Base-by-base conservation (phyloP, 352 stramenopile genomes). In the Globisporangium orthogonon region DNA sequence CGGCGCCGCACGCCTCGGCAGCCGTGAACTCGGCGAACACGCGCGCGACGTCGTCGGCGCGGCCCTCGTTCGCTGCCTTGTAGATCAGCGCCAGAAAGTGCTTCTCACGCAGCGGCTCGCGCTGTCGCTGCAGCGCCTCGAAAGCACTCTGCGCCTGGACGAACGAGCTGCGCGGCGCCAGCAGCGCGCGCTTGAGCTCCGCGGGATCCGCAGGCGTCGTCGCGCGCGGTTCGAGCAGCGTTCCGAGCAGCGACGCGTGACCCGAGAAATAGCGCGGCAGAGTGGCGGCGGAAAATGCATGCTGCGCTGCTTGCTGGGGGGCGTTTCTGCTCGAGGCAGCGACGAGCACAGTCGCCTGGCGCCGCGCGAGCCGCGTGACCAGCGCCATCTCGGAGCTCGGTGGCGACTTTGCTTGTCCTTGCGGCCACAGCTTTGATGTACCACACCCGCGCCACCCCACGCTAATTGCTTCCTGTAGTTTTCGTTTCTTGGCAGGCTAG, bases 41-140 rank as follows among this genome's bases (percentile, higher is more conserved):
- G 18, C 35, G 28, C 56, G 59, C 63, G n/a, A 85, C 69, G 7
- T 62, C 52, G 33, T 61, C 59, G 37, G 66, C 73, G 7, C 50
- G 56, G 7, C 65, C 56, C 56, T 78, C 76, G 14, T 71, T 57
- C 31, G 60, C 76, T 9, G 79, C 76, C 49, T 89, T 89, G 65
- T 85, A 81, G 44, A 87, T 52, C n/a, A 89, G 63, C 54, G 73
- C 73, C 18, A 83, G 58, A 61, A 81, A 87, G 40, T 74, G 49
- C 58, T 61, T 58, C 56, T 83, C 71, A 0, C 54, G 33, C n/a
- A 86, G 40, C 40, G 40, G 40, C 11, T 18, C 40, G 11, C 40
- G 40, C 13, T 17, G 11, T 13, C 40, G 17, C 1, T 17, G 40
- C 11, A 45, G 40, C 7, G 40, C 40, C 18, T 45, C 5, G 5